phyloP scores from a whole-genome alignment of 2,329 filamentous ascomycete genomes.

The Phyllosticta citrichinensis region DNA sequence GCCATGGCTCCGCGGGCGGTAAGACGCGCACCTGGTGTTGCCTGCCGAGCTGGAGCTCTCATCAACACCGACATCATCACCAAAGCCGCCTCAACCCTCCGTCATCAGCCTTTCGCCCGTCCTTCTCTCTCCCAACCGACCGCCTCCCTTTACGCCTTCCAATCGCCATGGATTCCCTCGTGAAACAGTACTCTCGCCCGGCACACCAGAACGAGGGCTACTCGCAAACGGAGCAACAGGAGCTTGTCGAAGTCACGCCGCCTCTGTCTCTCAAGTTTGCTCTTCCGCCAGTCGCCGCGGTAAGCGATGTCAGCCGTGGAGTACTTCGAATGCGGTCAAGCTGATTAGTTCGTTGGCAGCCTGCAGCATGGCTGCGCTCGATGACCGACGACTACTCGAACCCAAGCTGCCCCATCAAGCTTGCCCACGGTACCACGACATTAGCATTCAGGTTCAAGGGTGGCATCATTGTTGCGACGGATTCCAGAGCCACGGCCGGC shows the following conservation, averaged over 20 bases:
- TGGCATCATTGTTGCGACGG: constrained; percentile 95
- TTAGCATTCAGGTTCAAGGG: constrained; percentile 97
- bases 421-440: constrained; percentile 96
- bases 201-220: constrained; percentile 63
- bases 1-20: neutral
- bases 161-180: constrained; percentile 78
- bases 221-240: constrained; percentile 63
- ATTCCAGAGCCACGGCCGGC: constrained; percentile 91
- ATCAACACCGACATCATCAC: neutral
- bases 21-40: neutral
- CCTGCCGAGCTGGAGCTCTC: neutral
- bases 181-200: constrained; percentile 81
- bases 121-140: neutral
- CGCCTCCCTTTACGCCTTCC: neutral
- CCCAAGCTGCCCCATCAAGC: constrained; percentile 96
- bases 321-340: neutral
- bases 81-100: neutral
- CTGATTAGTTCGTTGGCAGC: constrained; percentile 42
- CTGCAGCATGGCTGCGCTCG: constrained; percentile 88
- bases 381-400: constrained; percentile 97
- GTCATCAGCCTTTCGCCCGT: neutral
- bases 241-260: constrained; percentile 59
- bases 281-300: constrained; percentile 84
- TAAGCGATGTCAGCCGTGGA: constrained; percentile 34
- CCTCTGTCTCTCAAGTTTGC: constrained; percentile 86